Evolutionary conservation across 75 land plant genomes (phyloP), one percentile per base, ranked within the genome.

Genomic region (Adiantum capillusveneris): DNA sequence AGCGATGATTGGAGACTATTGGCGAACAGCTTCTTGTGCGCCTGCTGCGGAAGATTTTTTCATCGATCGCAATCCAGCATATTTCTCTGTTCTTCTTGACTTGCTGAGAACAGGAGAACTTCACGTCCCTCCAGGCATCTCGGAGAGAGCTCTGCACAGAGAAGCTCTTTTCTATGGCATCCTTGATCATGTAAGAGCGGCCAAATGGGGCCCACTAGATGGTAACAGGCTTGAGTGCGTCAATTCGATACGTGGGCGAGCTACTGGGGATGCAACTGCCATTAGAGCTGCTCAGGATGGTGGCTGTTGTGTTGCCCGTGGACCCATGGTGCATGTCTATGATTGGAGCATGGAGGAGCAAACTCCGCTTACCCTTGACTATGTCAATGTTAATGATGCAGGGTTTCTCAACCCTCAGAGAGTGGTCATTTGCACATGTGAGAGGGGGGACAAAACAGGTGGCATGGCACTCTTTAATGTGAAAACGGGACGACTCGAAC

Each of bases 241-340:
- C 17, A 41, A 49, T 1, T 75, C 93, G 21, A 63, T 88, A 2
- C 44, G 78, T 28, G 97, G 97, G 11, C 75, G 60, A 2, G 88
- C 88, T 1, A 80, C 92, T 2, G 93, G 88, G 0, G 97, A 92
- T 62, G 93, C 86, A 6, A 82, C 88, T 0, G 93, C 94, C 53
- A 81, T 92, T 53, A 74, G 97, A 2, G 97, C 89, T 14, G 71
- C 79, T 11, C 94, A 85, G 0, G 84, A 87, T 42, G 97, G 97
- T 29, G 97, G 97, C 1, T 92, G 93, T 64, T 81, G 86, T 58
- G 89, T 88, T 2, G 97, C 89, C 0, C 93, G 88, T 56, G 94
- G 93, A n/a, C 66, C 79, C 59, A 75, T 92, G 79, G 92, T 88
- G 2, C 97, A 88, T 56, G 88, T 91, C 18, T 91, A 84, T 45